Conservation (phyloP, 257 asterid genomes). For the Ajuga chamaepitys region DNA sequence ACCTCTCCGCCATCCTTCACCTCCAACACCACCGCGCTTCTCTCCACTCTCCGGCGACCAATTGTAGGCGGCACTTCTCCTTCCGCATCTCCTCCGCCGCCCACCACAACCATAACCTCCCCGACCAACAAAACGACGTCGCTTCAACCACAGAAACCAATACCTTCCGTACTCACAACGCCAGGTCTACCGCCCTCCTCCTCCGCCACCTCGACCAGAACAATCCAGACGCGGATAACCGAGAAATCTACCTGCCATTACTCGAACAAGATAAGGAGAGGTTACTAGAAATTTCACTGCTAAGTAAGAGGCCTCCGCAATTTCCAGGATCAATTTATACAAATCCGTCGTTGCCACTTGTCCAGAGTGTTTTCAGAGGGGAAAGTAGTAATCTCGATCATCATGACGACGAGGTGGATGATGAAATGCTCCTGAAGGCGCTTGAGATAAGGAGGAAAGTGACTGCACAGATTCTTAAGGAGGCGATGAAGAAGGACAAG, state of each 20-base stretch:
- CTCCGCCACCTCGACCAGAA: slow-evolving; percentile 48
- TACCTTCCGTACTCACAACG: slow-evolving; percentile 61
- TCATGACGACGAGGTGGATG: slow-evolving; percentile 39
- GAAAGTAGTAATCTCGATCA: not conserved
- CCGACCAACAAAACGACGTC: slow-evolving; percentile 31
- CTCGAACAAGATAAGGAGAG: slow-evolving; percentile 43
- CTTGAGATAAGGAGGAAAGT: slow-evolving; percentile 85
- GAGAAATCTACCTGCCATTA: slow-evolving; percentile 17
- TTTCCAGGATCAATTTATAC: slow-evolving; percentile 76
- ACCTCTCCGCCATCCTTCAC: slow-evolving; percentile 37
- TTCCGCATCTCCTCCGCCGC: slow-evolving; percentile 30
- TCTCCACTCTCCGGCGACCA: not conserved
- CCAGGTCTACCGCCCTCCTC: slow-evolving; percentile 58
- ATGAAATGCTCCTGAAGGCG: slow-evolving; percentile 75
- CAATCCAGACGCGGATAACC: slow-evolving; percentile 21
- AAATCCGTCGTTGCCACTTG: slow-evolving; percentile 27
- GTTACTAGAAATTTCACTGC: slow-evolving; percentile 49
- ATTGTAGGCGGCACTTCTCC: slow-evolving; percentile 13
- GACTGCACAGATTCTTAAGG: slow-evolving; percentile 59
- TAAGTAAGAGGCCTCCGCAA: slow-evolving; percentile 52
- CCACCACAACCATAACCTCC: slow-evolving; percentile 23
- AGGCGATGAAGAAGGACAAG: slow-evolving; percentile 67
- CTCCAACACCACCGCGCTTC: slow-evolving; percentile 25
- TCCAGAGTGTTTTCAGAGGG: slow-evolving; percentile 30
- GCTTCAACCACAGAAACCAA: slow-evolving; percentile 16